phyloP scores from a whole-genome alignment of 2,329 filamentous ascomycete genomes.

The Aureobasidium sp. region DNA sequence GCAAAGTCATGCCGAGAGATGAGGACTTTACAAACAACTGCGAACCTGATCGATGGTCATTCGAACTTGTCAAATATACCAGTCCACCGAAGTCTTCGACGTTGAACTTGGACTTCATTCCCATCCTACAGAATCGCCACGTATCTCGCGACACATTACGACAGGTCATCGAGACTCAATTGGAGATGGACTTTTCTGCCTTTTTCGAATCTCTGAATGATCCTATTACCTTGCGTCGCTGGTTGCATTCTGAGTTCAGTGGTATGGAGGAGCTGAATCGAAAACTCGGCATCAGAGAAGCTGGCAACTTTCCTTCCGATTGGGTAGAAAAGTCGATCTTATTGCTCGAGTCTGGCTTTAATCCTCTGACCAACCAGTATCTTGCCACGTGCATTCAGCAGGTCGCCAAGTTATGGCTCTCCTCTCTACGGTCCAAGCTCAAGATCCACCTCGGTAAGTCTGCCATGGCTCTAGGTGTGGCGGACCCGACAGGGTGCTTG shows the following conservation, averaged over 20 bases:
- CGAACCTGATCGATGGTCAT: constrained; percentile 50
- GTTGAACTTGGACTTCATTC: constrained; percentile 62
- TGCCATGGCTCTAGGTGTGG: constrained; percentile 58
- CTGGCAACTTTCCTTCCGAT: constrained; percentile 45
- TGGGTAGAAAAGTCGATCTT: constrained; percentile 48
- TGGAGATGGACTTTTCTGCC: constrained; percentile 47
- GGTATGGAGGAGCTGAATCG: constrained; percentile 31
- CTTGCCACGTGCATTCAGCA: constrained; percentile 33
- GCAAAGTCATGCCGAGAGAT: constrained; percentile 54
- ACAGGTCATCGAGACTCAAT: constrained; percentile 42
- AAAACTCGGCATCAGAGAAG: constrained; percentile 30
- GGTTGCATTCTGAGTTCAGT: constrained; percentile 44
- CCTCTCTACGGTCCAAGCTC: constrained; percentile 34
- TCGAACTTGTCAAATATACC: constrained; percentile 54
- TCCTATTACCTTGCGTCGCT: constrained; percentile 47
- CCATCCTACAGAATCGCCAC: constrained; percentile 58
- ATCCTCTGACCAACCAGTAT: constrained; percentile 16
- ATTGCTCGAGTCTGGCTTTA: constrained; percentile 43
- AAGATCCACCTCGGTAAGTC: constrained; percentile 35
- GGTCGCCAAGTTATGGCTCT: constrained; percentile 48
- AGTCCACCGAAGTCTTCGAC: constrained; percentile 44
- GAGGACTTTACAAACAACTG: constrained; percentile 39
- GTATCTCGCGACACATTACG: constrained; percentile 41
- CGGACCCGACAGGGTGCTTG: constrained; percentile 57
- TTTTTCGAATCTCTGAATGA: constrained; percentile 47